These are phyloP conservation scores for Elsinoe perseae DNA, from an alignment of 2,329 filamentous ascomycete genomes.

Conservation along the genomic window DNA sequence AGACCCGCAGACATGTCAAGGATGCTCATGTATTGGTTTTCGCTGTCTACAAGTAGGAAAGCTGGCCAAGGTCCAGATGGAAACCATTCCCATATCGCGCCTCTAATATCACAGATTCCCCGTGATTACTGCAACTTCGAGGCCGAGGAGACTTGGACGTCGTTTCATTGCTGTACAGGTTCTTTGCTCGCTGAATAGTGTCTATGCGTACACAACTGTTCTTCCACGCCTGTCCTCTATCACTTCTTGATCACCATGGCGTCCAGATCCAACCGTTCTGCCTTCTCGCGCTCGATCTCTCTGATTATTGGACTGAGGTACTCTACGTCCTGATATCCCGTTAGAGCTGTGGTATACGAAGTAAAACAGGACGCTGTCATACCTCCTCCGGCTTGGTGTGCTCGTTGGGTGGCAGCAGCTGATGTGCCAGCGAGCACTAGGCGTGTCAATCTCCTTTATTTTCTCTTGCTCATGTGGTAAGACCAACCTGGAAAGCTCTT, in stretches of 20 bases:
- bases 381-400: constrained; percentile 63
- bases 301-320: constrained; percentile 62
- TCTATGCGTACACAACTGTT: constrained; percentile 12
- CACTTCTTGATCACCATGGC: constrained; percentile 48
- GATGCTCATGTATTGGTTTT: constrained; percentile 2
- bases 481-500: constrained; percentile 75
- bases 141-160: background rate
- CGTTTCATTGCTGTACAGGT: constrained; percentile 11
- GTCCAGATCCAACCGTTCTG: constrained; percentile 62
- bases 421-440: constrained; percentile 59
- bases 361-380: constrained; percentile 22
- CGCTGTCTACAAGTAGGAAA: constrained; percentile 1
- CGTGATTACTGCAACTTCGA: background rate
- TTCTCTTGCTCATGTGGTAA: constrained; percentile 21
- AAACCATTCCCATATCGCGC: background rate
- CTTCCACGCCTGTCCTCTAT: background rate
- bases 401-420: constrained; percentile 56
- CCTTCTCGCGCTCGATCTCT: constrained; percentile 59
- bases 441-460: constrained; percentile 16
- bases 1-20: background rate
- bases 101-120: background rate
- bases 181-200: constrained; percentile 8
- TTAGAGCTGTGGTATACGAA: constrained; percentile 1
- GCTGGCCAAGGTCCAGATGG: background rate
- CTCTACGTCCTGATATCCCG: constrained; percentile 49